Percentiles rank a stretch among this genome's conserved stretches.
phyloP scores from a whole-genome alignment of 768 basidiomycete genomes.

The Boletus huronensis region DNA sequence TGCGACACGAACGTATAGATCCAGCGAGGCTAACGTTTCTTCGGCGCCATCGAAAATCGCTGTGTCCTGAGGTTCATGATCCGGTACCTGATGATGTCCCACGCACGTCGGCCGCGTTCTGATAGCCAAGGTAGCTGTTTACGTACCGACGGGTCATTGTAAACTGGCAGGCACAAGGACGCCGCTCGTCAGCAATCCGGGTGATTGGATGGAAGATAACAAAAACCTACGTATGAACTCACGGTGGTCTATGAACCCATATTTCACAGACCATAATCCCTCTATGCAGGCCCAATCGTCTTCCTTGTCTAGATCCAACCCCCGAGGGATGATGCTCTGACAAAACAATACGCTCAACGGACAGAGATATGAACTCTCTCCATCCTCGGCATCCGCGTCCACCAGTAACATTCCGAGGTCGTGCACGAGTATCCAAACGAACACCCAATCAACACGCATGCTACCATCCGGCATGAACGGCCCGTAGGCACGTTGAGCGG shows the following conservation, averaged over 20 bases:
- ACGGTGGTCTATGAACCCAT: conserved; percentile 66
- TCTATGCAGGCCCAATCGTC: conserved; percentile 40
- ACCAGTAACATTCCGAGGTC: conserved; percentile 52
- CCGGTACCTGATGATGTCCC: conserved; percentile 21
- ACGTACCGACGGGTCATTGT: conserved; percentile 42
- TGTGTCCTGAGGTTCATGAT: conserved; percentile 36
- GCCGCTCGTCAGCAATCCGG: conserved; percentile 4
- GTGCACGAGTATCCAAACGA: conserved; percentile 54
- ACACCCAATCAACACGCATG: conserved; percentile 55
- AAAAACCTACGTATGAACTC: conserved; percentile 54
- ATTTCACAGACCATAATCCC: conserved; percentile 61
- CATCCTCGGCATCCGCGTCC: conserved; percentile 35
- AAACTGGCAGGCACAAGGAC: conserved; percentile 34
- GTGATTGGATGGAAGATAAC: not conserved
- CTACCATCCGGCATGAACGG: conserved; percentile 48
- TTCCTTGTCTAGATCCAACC: conserved; percentile 31
- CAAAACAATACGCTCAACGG: conserved; percentile 50
- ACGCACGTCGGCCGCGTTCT: not conserved
- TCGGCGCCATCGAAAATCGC: conserved; percentile 48
- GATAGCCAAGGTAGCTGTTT: not conserved
- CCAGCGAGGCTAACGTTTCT: conserved; percentile 51
- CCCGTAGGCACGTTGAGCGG: conserved; percentile 47
- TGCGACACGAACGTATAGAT: conserved; percentile 44
- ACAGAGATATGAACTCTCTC: conserved; percentile 33
- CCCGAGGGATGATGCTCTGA: conserved; percentile 46